Base-by-base conservation (phyloP, 2,329 filamentous ascomycete genomes). In the Gliomastix tumulicola region DNA sequence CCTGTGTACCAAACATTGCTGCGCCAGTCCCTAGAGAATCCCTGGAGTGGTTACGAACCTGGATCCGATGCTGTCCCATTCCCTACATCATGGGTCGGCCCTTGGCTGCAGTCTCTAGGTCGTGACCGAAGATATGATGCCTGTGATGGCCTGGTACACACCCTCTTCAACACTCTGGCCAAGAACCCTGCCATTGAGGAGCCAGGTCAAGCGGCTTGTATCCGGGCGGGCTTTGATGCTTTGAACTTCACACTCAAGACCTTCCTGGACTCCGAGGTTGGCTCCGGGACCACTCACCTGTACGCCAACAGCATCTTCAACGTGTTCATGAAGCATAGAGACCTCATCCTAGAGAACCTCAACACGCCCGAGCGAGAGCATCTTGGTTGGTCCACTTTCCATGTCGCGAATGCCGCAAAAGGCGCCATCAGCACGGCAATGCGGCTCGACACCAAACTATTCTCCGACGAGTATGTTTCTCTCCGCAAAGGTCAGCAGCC, bases 71-170 rank as follows among this genome's bases (percentile, higher is more conserved):
- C 68, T 37, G 69, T 74, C 1, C 72, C 79, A 3, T 69, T 86
- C 32, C 76, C 87, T 38, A 77, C 88, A 8, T 77, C 76, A 17
- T 97, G 89, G 88, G 77, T 92, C 21, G 69, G 71, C 17, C 78
- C 82, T 1, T 88, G 94, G 53, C 74, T 95, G 43, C 69, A 74
- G 21, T 95, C 88, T 2, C 73, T 96, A 40, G 79, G 82, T 41
- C 71, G 81, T 6, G 76, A 81, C 38, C 86, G 88, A 49, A 78
- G 88, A 41, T 80, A 84, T 15, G 83, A 89, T 46, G 83, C 86
- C 7, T 89, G 88, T 55, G 79, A 88, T 42, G 78, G 83, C n/a
- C 66, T 96, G 30, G 71, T 87, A 27, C 74, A 83, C 43, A 80
- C 88, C 37, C 71, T 95, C 9, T 75, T 96, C 30, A 73, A 78